A percentile compares a stretch with the other conserved stretches of the same genome.
These are phyloP conservation scores for Penicillium tannophilum DNA, from an alignment of 495 filamentous ascomycete species.

Conservation along the genomic window DNA sequence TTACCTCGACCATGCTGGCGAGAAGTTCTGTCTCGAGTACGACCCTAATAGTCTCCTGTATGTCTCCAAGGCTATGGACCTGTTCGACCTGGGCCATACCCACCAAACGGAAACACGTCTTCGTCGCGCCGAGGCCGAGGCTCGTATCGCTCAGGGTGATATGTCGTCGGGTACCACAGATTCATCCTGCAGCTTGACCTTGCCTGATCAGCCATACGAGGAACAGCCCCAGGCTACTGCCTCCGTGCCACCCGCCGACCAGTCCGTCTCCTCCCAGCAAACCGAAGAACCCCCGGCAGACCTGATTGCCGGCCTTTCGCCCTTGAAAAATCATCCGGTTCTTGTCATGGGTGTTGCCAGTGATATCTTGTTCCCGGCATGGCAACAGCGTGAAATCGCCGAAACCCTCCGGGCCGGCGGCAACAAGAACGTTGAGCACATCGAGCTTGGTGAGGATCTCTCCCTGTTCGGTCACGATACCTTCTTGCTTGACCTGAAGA, in stretches of 20 bases:
- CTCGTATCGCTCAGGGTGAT: conserved; percentile 46
- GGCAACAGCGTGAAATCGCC: conserved; percentile 96
- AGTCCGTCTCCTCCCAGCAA: conserved; percentile 20
- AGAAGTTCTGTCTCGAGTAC: conserved; percentile 99
- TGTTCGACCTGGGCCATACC: conserved; percentile 84
- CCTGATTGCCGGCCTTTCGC: conserved; percentile 71
- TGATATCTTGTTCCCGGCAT: conserved; percentile 96
- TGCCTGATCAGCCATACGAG: conserved; percentile 83
- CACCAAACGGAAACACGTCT: conserved; percentile 57
- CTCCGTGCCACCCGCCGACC: conserved; percentile 28
- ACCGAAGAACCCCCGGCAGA: conserved; percentile 64
- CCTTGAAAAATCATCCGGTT: conserved; percentile 72
- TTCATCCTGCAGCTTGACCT: conserved; percentile 73
- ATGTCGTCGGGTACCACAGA: conserved; percentile 31
- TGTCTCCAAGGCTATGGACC: conserved; percentile 97
- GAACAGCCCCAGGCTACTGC: conserved; percentile 61
- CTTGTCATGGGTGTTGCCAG: conserved; percentile 93
- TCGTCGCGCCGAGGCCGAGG: conserved; percentile 51
- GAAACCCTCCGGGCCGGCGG: conserved; percentile 75
- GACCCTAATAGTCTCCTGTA: conserved; percentile 96
- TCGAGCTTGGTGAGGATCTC: conserved; percentile 88
- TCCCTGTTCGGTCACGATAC: conserved; percentile 97
- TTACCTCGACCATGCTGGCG: conserved; percentile 96
- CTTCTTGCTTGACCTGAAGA: conserved; percentile 88
- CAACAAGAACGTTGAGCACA: conserved; percentile 78